Base-by-base conservation (phyloP, 257 asterid genomes). In the Nicotiana knightiana region DNA sequence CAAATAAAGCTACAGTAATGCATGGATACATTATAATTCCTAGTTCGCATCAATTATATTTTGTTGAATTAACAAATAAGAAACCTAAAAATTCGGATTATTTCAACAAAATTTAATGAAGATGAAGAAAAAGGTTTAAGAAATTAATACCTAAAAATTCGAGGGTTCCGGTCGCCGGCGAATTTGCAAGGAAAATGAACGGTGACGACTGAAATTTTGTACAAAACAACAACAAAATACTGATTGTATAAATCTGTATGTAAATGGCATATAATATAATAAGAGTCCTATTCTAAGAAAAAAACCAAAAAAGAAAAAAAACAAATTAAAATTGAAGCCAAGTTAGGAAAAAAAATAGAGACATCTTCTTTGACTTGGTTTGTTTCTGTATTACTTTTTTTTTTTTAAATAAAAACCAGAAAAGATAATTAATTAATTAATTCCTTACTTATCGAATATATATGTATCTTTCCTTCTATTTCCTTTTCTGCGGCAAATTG, bases 81-180 rank as follows among this genome's bases (percentile, higher is more conserved):
- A 55, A 5, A 13, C 61, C n/a, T 54, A 16, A 54, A 11, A 54
- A 54, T 16, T 8, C 61, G 18, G 17, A 3, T 16, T 63, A 58
- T 24, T 28, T n/a, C 18, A 48, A 53, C 9, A 3, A 71, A 65
- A 59, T 46, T 54, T 5, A 5, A 54, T 54, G 61, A 54, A 54
- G 6, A 54, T 67, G 11, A 67, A 57, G 39, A 53, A 81, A 51
- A 78, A 28, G 84, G 77, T 33, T 21, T 59, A 24, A 30, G 8
- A 51, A 88, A 78, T 61, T 21, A 83, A 65, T 82, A 89, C 95
- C 92, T 84, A 83, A 83, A 86, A 82, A 70, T 37, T 84, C 11
- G 81, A 86, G 87, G 73, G 90, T 59, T 79, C 83, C 85, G 85
- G 87, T 81, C 94, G 81, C 93, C 91, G 93, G 91, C 81, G 87